Percentiles rank a stretch among this genome's conserved stretches.
Conservation (phyloP, 2,329 filamentous ascomycete genomes). For the Phyllosticta citriasiana region DNA sequence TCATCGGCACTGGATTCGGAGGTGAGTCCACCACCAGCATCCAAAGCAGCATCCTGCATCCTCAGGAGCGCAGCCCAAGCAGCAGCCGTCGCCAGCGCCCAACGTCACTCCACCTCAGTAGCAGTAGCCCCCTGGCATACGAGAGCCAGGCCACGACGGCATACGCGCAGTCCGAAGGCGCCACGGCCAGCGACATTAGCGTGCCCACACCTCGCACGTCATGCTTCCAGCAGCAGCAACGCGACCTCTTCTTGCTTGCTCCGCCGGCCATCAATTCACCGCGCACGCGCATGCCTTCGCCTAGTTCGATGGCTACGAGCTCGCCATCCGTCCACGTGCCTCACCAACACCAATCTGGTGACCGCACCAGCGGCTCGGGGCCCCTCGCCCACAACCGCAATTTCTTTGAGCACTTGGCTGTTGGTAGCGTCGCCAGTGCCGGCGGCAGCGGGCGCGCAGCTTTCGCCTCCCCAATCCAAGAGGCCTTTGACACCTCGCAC, state of each 20-base stretch:
- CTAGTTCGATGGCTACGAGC: background rate
- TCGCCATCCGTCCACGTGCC: background rate
- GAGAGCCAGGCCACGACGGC: slow-evolving; percentile 1
- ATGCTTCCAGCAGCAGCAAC: background rate
- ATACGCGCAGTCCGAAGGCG: background rate
- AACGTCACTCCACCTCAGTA: background rate
- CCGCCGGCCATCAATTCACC: background rate
- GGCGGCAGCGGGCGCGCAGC: background rate
- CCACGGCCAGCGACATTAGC: slow-evolving; percentile 1
- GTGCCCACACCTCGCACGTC: background rate
- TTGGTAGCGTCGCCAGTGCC: background rate
- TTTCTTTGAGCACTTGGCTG: background rate
- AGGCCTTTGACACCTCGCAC: background rate
- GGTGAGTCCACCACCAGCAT: background rate
- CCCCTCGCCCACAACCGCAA: background rate
- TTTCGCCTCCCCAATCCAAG: slow-evolving; percentile 4
- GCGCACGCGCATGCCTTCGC: background rate
- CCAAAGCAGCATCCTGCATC: background rate
- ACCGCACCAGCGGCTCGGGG: background rate
- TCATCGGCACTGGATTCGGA: background rate
- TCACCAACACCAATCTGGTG: background rate
- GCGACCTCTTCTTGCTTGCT: background rate
- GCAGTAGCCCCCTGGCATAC: background rate
- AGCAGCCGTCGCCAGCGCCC: background rate
- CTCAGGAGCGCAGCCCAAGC: background rate